These are phyloP conservation scores for Phlebiopsis gigantea DNA, from an alignment of 768 basidiomycete genomes.

Conservation along the genomic window DNA sequence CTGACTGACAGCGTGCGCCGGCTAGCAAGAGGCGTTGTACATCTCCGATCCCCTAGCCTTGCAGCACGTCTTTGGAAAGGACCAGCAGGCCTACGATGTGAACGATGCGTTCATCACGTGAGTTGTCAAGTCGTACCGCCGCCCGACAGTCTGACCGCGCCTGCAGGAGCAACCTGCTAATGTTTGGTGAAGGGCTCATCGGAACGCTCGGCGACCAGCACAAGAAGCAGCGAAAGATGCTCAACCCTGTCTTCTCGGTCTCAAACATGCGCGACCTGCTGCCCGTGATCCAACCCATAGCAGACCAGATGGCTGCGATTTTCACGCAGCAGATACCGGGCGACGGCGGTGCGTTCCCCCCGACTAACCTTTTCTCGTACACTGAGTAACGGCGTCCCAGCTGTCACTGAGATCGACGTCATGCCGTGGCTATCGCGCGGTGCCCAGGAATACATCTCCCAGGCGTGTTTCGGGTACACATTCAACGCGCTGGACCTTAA, in stretches of 20 bases:
- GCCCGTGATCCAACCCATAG: conserved; percentile 15
- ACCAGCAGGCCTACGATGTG: conserved; percentile 6
- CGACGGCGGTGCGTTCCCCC: neutral
- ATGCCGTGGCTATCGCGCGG: conserved; percentile 21
- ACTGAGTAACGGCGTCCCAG: neutral
- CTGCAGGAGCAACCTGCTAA: neutral
- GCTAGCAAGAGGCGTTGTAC: conserved; percentile 14
- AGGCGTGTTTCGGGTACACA: conserved; percentile 22
- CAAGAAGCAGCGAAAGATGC: conserved; percentile 18
- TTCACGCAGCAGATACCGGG: conserved; percentile 12
- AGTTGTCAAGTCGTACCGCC: neutral
- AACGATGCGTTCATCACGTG: conserved; percentile 12
- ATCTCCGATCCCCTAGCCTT: conserved; percentile 21
- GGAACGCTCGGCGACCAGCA: conserved; percentile 28
- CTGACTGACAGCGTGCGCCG: neutral
- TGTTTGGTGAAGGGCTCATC: conserved; percentile 33
- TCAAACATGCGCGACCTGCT: conserved; percentile 15
- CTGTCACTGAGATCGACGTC: conserved; percentile 16
- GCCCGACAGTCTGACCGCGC: neutral
- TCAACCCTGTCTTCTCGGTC: conserved; percentile 20
- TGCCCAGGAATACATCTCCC: conserved; percentile 22
- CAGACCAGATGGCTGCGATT: conserved; percentile 10
- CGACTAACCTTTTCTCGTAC: neutral
- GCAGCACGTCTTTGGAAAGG: conserved; percentile 17
- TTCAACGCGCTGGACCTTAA: conserved; percentile 21